phyloP scores from a whole-genome alignment of 768 basidiomycete species.

The Russula dissimulans region DNA sequence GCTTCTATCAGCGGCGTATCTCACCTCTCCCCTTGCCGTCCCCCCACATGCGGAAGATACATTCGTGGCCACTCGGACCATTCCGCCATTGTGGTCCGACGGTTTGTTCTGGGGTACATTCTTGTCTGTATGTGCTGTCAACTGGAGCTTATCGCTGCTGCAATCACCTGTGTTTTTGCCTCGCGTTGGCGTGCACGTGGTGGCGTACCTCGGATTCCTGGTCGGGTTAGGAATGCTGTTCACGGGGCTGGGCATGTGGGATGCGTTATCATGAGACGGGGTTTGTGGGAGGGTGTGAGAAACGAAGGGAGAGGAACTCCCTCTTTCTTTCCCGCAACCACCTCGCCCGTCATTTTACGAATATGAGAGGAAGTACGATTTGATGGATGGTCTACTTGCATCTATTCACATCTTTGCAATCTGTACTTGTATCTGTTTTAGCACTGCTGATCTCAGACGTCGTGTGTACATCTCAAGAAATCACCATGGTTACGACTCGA shows the following conservation, averaged over 20 bases:
- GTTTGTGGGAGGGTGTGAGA: not conserved
- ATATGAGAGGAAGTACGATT: too few species aligned
- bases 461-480: too few species aligned
- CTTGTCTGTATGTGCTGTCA: conserved; percentile 27
- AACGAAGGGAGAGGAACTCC: not conserved
- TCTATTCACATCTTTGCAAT: not conserved
- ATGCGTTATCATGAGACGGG: conserved; percentile 40
- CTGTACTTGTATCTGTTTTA: not conserved
- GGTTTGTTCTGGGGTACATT: conserved; percentile 25
- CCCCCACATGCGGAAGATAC: not conserved
- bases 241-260: conserved; percentile 65
- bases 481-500: not conserved
- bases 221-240: conserved; percentile 64
- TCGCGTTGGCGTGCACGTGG: conserved; percentile 64
- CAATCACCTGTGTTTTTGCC: conserved; percentile 63
- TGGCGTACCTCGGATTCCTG: conserved; percentile 61
- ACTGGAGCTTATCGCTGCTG: conserved; percentile 48
- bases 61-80: not conserved
- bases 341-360: too few species aligned
- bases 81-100: conserved; percentile 20
- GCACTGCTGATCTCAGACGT: not conserved
- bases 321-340: too few species aligned
- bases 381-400: not conserved
- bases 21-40: conserved; percentile 38
- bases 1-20: conserved; percentile 50